Conservation (phyloP, 441 rosid genomes). For the Erysimum pusillum region DNA sequence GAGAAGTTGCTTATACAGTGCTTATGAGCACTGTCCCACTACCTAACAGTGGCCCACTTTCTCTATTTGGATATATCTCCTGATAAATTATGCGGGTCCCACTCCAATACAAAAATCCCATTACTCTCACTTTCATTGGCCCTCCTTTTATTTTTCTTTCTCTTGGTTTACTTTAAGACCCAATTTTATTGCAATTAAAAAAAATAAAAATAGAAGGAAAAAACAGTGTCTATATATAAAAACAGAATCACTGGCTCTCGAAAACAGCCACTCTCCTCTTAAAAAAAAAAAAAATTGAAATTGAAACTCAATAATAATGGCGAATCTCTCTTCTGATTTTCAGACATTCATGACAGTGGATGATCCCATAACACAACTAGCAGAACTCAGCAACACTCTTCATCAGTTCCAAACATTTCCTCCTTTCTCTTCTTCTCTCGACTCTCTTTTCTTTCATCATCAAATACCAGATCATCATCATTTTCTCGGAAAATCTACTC, state of each 20-base stretch:
- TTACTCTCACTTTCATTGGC: constrained; percentile 43
- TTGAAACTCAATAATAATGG: constrained; percentile 32
- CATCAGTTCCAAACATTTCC: constrained; percentile 42
- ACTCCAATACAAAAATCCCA: constrained; percentile 39
- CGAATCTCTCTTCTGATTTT: constrained; percentile 47
- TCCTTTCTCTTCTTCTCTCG: constrained; percentile 39
- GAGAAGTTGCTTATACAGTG: constrained; percentile 25
- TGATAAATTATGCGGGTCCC: constrained; percentile 25
- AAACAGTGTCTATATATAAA: constrained; percentile 35
- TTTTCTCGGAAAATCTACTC: constrained; percentile 31
- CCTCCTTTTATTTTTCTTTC: constrained; percentile 1
- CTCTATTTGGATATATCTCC: constrained; percentile 43
- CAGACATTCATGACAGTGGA: constrained; percentile 36
- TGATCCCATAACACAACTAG: constrained; percentile 49
- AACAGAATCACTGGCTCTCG: constrained; percentile 16
- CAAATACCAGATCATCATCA: constrained; percentile 34
- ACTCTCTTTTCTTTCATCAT: constrained; percentile 41
- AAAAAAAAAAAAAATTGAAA: not conserved
- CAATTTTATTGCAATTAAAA: constrained; percentile 13
- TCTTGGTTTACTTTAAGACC: not conserved
- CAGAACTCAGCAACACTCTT: constrained; percentile 47
- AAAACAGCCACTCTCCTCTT: constrained; percentile 22
- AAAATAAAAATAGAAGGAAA: not conserved
- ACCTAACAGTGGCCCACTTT: constrained; percentile 30
- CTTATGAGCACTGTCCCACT: constrained; percentile 1